A percentile compares a stretch with the other conserved stretches of the same genome.
These are phyloP conservation scores for Ceratocystis huliohia DNA, from an alignment of 2,329 filamentous ascomycete species.

Conservation along the genomic window DNA sequence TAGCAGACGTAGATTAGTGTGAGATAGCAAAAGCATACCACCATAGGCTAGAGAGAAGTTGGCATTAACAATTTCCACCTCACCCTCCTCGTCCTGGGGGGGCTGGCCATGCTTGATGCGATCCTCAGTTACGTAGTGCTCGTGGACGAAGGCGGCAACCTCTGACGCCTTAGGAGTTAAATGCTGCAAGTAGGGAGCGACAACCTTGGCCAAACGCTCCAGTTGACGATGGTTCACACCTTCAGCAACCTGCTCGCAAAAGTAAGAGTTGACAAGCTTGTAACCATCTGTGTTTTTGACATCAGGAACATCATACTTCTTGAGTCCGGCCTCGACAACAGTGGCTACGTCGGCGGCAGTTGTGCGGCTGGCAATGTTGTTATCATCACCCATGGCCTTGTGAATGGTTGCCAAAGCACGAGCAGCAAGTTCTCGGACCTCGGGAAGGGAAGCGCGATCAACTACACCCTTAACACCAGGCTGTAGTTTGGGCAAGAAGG, in stretches of 20 bases:
- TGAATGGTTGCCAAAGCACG: constrained; percentile 77
- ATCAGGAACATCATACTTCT: constrained; percentile 50
- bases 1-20: constrained; percentile 85
- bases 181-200: constrained; percentile 63
- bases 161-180: constrained; percentile 51
- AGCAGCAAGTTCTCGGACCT: constrained; percentile 80
- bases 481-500: constrained; percentile 86
- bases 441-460: constrained; percentile 79
- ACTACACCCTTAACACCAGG: constrained; percentile 85
- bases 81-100: constrained; percentile 77
- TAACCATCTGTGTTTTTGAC: constrained; percentile 41
- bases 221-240: constrained; percentile 75
- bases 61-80: constrained; percentile 93
- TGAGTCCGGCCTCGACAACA: constrained; percentile 62
- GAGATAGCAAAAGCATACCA: constrained; percentile 90
- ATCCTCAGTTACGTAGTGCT: constrained; percentile 71
- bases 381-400: constrained; percentile 73
- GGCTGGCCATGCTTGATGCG: constrained; percentile 75
- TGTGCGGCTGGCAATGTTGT: constrained; percentile 48
- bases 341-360: constrained; percentile 61
- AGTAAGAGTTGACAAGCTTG: constrained; percentile 55
- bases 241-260: constrained; percentile 74
- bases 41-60: constrained; percentile 96
- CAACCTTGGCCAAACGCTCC: constrained; percentile 53
- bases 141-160: constrained; percentile 61